phyloP scores from a whole-genome alignment of 345 rosid genomes.

The Streptanthus diversifolius region DNA sequence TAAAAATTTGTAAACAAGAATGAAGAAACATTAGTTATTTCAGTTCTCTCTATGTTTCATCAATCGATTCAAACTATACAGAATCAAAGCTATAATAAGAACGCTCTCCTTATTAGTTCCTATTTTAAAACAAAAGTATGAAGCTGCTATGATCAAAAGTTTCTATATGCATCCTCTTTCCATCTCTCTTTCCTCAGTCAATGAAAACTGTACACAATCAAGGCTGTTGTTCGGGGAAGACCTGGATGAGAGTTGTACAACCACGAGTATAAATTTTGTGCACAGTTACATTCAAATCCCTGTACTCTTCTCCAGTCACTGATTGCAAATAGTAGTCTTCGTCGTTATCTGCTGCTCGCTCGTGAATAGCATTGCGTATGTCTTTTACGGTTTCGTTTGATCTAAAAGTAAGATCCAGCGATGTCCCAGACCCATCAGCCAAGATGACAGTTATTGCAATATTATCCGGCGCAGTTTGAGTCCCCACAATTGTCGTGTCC shows the following conservation, averaged over 20 bases:
- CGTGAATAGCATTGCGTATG: constrained; percentile 2
- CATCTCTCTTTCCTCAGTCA: background rate
- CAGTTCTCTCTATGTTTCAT: constrained; percentile 3
- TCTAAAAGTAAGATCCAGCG: background rate
- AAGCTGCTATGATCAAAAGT: no score
- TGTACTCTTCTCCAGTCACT: background rate
- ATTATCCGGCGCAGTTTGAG: background rate
- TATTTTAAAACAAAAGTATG: background rate
- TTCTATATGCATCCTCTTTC: background rate
- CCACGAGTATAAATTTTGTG: background rate
- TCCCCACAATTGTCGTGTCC: background rate
- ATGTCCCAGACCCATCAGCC: background rate
- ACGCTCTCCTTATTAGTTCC: background rate
- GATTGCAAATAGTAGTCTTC: background rate
- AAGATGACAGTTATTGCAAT: background rate
- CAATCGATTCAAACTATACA: background rate
- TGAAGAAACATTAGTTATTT: background rate
- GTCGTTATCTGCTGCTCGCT: background rate
- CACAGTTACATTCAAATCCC: background rate
- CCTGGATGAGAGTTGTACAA: background rate
- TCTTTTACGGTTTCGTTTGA: constrained; percentile 19
- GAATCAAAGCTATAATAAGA: constrained; percentile 7
- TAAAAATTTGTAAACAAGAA: background rate
- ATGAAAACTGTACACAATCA: background rate
- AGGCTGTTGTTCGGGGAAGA: background rate